A percentile compares a stretch with the other conserved stretches of the same genome.
phyloP scores from a whole-genome alignment of 2,329 filamentous ascomycete species.

The Thielaviopsis populi region DNA sequence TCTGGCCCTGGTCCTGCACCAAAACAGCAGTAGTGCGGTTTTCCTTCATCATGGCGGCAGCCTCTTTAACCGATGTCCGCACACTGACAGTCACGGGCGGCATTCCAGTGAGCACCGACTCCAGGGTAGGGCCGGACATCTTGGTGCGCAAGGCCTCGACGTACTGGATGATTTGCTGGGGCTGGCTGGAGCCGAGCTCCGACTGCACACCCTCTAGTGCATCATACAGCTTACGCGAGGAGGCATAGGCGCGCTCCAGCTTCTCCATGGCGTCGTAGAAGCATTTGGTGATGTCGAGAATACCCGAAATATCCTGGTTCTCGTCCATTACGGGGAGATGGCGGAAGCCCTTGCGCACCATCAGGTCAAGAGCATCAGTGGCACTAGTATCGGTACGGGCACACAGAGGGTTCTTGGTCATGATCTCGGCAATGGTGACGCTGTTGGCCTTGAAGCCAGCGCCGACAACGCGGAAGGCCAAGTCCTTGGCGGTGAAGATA shows the following conservation, averaged over 20 bases:
- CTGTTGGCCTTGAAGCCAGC: slow-evolving; percentile 75
- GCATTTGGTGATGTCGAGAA: slow-evolving; percentile 97
- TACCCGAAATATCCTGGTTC: slow-evolving; percentile 97
- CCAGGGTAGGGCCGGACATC: slow-evolving; percentile 95
- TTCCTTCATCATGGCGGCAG: slow-evolving; percentile 92
- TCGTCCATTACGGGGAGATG: slow-evolving; percentile 99
- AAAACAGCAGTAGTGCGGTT: slow-evolving; percentile 94
- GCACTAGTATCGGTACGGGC: slow-evolving; percentile 95
- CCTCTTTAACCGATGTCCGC: slow-evolving; percentile 89
- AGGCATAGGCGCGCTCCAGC: slow-evolving; percentile 90
- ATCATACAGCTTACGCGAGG: slow-evolving; percentile 95
- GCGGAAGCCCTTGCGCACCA: slow-evolving; percentile 96
- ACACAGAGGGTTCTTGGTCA: slow-evolving; percentile 98
- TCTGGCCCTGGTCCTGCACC: slow-evolving; percentile 90
- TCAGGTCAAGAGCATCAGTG: slow-evolving; percentile 89
- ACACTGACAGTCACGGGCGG: slow-evolving; percentile 93
- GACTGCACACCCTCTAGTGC: slow-evolving; percentile 95
- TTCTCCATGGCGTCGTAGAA: slow-evolving; percentile 99
- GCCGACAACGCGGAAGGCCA: slow-evolving; percentile 92
- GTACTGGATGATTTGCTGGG: slow-evolving; percentile 97
- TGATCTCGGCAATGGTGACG: slow-evolving; percentile 92
- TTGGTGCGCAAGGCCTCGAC: slow-evolving; percentile 88
- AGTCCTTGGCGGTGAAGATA: slow-evolving; percentile 97
- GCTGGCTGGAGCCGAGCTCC: slow-evolving; percentile 86
- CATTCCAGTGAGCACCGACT: slow-evolving; percentile 81